Evolutionary conservation across 2,329 filamentous ascomycete genomes (phyloP), one percentile per base, ranked within the genome.

Genomic region (Neopestalotiopsis clavispora): DNA sequence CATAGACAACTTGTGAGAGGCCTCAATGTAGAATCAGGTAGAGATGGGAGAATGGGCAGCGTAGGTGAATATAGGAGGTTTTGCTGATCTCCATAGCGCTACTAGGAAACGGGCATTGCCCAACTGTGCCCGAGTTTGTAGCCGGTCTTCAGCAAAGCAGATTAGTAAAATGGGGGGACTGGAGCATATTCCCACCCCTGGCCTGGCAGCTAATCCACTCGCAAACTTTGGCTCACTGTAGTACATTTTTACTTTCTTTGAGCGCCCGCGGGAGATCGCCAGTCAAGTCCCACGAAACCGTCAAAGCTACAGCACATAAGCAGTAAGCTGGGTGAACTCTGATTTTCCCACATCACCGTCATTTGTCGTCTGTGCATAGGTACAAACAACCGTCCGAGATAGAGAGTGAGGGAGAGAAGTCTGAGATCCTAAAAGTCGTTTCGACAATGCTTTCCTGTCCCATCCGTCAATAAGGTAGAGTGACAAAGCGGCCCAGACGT

Each of bases 51-150:
- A 23, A 23, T 9, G n/a, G 23, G 45, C 17, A 9, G 20, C 17
- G 20, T n/a, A 17, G n/a, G 20, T 52, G 17, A 52, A 52, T 52
- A 52, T 52, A 52, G 45, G 45, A 52, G 45, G 45, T 20, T n/a
- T 52, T 52, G 45, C 20, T 52, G 45, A 52, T 52, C 45, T 52
- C 45, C 45, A 52, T 52, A n/a, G 45, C 45, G 45, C 45, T 52
- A 52, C 34, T n/a, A 17, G 45, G 45, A 52, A 52, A 52, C 17
- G 45, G 45, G 6, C n/a, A 52, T 52, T 52, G 45, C 45, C 34
- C 45, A 52, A 20, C 45, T 17, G 45, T 52, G 45, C 45, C 45
- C 45, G 20, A 52, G 17, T 52, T 52, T 52, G 45, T 52, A 52
- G n/a, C 45, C 45, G 20, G 45, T 52, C 45, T 52, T 52, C 17